Percentiles rank a stretch among this genome's conserved stretches.
These are phyloP conservation scores for Licmophora abbreviata DNA, from an alignment of 108 stramenopile genomes.

Conservation along the genomic window DNA sequence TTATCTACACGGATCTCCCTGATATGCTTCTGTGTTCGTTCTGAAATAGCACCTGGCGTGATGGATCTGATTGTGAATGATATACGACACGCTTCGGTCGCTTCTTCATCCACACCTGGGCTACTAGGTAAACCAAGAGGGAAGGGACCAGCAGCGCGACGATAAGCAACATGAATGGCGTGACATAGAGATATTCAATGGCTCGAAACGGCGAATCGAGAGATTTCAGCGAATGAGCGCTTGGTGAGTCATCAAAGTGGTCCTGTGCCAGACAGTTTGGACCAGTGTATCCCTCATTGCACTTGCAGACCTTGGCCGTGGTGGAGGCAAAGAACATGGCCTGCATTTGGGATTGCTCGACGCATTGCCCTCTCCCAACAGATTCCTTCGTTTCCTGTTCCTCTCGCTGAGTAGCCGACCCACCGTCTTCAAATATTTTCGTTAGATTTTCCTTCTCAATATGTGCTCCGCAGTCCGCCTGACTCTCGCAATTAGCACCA, in stretches of 20 bases:
- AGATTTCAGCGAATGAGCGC: slow-evolving; percentile 31
- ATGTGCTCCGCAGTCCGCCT: slow-evolving; percentile 71
- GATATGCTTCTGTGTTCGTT: no score
- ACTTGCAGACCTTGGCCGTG: slow-evolving; percentile 47
- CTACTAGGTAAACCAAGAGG: no score
- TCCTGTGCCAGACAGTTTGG: slow-evolving; percentile 67
- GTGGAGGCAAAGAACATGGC: slow-evolving; percentile 12
- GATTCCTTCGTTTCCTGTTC: background rate
- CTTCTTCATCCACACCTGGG: no score
- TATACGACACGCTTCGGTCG: no score
- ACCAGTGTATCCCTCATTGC: slow-evolving; percentile 70
- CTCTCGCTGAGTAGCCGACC: slow-evolving; percentile 1
- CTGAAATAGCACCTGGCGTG: no score
- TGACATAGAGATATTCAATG: slow-evolving; percentile 13
- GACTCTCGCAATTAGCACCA: slow-evolving; percentile 62
- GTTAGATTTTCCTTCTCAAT: slow-evolving; percentile 23
- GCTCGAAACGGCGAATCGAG: slow-evolving; percentile 13
- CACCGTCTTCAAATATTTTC: slow-evolving; percentile 7
- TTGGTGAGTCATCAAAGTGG: slow-evolving; percentile 51
- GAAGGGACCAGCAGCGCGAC: no score
- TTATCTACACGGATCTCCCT: no score
- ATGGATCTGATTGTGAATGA: no score
- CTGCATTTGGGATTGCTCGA: slow-evolving; percentile 9
- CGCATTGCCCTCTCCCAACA: slow-evolving; percentile 17
- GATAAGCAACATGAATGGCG: slow-evolving; percentile 17